A percentile compares a stretch with the other conserved stretches of the same genome.
Conservation (phyloP, 768 basidiomycete species). For the Pleurotus djamor region DNA sequence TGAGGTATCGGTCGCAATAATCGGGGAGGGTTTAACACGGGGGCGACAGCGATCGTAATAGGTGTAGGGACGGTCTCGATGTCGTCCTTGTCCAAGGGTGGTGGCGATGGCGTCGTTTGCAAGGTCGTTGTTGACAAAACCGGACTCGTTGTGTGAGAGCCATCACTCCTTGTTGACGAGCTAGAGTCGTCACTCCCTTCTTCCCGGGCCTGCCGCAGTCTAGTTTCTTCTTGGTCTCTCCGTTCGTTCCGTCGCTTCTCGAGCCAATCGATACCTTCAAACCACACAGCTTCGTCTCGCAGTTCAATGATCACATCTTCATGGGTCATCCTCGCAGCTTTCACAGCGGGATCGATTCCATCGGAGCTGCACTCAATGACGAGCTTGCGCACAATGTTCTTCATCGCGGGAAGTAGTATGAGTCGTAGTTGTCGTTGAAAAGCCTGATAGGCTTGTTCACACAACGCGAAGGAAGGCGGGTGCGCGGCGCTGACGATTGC, state of each 20-base stretch:
- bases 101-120: conserved; percentile 78
- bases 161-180: conserved; percentile 36
- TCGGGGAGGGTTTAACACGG: conserved; percentile 58
- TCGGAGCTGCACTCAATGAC: conserved; percentile 55
- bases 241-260: conserved; percentile 40
- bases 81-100: conserved; percentile 44
- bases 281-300: conserved; percentile 66
- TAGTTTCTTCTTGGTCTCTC: conserved; percentile 22
- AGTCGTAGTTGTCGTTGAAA: conserved; percentile 57
- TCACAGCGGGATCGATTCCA: conserved; percentile 50
- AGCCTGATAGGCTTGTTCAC: conserved; percentile 58
- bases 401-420: conserved; percentile 64
- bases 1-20: conserved; percentile 69
- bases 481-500: conserved; percentile 46
- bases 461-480: conserved; percentile 63
- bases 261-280: conserved; percentile 71
- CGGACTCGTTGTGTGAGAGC: conserved; percentile 65
- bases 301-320: conserved; percentile 62
- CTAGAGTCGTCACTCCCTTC: conserved; percentile 45
- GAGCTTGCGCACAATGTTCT: conserved; percentile 63
- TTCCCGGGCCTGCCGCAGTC: conserved; percentile 20
- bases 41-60: conserved; percentile 44
- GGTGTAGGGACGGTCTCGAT: conserved; percentile 15
- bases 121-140: conserved; percentile 72
- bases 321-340: conserved; percentile 50